Percentiles rank a stretch among this genome's conserved stretches.
Conservation (phyloP, 495 filamentous ascomycete species). For the Penicillium flavigenum region DNA sequence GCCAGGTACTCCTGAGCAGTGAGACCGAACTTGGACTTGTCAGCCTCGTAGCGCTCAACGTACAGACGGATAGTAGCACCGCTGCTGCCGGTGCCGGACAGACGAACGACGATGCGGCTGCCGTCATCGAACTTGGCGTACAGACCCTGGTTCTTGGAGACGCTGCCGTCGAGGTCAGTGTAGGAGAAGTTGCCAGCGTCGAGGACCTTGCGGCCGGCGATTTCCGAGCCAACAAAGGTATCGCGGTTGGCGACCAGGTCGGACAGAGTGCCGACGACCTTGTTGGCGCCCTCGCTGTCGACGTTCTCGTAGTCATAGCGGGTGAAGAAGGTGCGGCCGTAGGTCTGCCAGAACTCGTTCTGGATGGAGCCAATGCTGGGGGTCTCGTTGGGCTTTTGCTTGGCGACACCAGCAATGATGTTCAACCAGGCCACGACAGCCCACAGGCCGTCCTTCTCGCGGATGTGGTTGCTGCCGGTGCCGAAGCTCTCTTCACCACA, state of each 20-base stretch:
- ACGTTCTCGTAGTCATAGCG: conserved; percentile 98
- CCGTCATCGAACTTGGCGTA: conserved; percentile 94
- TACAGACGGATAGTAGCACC: conserved; percentile 96
- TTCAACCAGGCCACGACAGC: conserved; percentile 97
- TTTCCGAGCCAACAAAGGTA: conserved; percentile 77
- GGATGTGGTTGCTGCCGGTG: conserved; percentile 98
- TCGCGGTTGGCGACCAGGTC: conserved; percentile 65
- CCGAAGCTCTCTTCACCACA: conserved; percentile 98
- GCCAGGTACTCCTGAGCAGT: conserved; percentile 93
- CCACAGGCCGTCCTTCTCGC: conserved; percentile 98
- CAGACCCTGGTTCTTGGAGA: conserved; percentile 92
- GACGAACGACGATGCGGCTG: conserved; percentile 86
- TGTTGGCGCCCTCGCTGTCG: conserved; percentile 83
- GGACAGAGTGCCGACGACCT: conserved; percentile 75
- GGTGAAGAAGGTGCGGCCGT: conserved; percentile 98
- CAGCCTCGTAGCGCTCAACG: conserved; percentile 85
- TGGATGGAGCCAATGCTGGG: conserved; percentile 95
- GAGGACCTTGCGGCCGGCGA: conserved; percentile 76
- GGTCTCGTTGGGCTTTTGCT: conserved; percentile 66
- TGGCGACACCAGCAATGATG: conserved; percentile 91
- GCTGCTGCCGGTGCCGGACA: conserved; percentile 91
- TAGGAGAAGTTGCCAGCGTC: conserved; percentile 96
- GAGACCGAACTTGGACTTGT: conserved; percentile 67
- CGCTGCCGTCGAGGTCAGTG: conserved; percentile 93
- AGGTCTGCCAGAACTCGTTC: conserved; percentile 94